Evolutionary conservation across 495 filamentous ascomycete genomes (phyloP).

Genomic region (Penicillium psychrofluorescens): DNA sequence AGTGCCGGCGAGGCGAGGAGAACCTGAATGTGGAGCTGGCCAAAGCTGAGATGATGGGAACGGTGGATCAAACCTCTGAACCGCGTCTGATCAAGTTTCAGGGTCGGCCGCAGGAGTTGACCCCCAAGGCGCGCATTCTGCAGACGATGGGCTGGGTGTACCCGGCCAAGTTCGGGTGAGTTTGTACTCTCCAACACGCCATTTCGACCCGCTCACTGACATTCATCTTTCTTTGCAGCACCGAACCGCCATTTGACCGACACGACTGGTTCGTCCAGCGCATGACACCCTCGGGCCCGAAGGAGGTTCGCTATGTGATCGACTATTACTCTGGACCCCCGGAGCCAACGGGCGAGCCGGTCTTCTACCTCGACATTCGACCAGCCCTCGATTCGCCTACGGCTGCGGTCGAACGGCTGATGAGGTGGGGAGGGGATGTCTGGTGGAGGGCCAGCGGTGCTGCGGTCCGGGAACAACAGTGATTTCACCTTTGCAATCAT

Average conservation of each 20-base stretch:
- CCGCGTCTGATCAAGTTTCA: conserved; percentile 80
- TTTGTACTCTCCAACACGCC: background rate
- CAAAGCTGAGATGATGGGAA: conserved; percentile 31
- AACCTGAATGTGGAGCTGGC: conserved; percentile 35
- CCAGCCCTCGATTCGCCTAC: conserved; percentile 82
- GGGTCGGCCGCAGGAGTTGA: conserved; percentile 80
- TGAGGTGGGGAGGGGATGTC: conserved; percentile 87
- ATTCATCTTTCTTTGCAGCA: conserved; percentile 28
- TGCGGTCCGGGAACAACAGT: conserved; percentile 36
- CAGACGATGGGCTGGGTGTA: conserved; percentile 70
- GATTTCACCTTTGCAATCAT: too few species aligned
- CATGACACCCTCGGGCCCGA: conserved; percentile 48
- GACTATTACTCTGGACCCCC: conserved; percentile 90
- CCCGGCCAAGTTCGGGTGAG: conserved; percentile 70
- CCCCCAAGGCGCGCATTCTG: conserved; percentile 78
- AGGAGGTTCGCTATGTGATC: conserved; percentile 91
- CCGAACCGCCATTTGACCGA: conserved; percentile 88
- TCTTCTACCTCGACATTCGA: conserved; percentile 96
- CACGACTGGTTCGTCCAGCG: conserved; percentile 94
- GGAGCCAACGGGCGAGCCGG: conserved; percentile 84
- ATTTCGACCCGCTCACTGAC: conserved; percentile 5
- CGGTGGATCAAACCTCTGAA: conserved; percentile 31
- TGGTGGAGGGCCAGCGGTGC: conserved; percentile 87
- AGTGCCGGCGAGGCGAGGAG: conserved; percentile 68
- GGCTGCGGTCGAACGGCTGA: conserved; percentile 70